Base-by-base conservation (phyloP, 1,284 basidiomycete genomes). In the Sanguinoderma infundibulare region DNA sequence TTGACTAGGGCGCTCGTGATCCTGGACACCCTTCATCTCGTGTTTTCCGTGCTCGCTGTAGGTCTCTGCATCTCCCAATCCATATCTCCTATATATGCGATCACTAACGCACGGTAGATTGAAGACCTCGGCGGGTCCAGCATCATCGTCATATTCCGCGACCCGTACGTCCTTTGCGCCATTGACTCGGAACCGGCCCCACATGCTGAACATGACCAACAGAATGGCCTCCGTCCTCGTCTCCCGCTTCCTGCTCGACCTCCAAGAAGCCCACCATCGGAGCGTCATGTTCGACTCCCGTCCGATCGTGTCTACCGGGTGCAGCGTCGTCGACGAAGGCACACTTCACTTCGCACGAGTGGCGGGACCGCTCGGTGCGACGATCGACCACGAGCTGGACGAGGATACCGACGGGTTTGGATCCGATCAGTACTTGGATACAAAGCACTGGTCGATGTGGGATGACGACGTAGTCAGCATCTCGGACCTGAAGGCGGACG, bases 241-340 rank as follows among this genome's bases (percentile, higher is more conserved):
- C 46, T 47, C 46, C 10, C 46, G 28, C 15, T 47, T 47, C 28
- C 46, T 47, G 15, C 46, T 47, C 28, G 46, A 47, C 17, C 28
- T 47, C 15, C 46, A 47, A n/a, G 46, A 47, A 12, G 46, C 46
- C 1, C 26, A 47, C 17, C 24, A 8, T 5, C 46, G 46, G 28
- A 47, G 46, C 15, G 17, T 32, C 46, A 17, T 47, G 26, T 17
- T 47, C 5, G 46, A 47, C 46, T 47, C 28, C 7, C 46, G 28
- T 32, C 46, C 17, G 17, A 24, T 15, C 1, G 5, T 47, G 14
- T 47, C 46, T 15, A 32, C 26, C 4, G 28, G 22, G 9, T 35
- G 30, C 47, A 39, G 47, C 76, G 15, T n/a, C 46, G 28, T 10
- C 46, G 46, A 47, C 7, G 17, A 30, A 7, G 22, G 26, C 28